Percentiles rank a stretch among this genome's conserved stretches.
phyloP scores from a whole-genome alignment of 73 alveolate genomes.

The Paramecium pentaurelia region DNA sequence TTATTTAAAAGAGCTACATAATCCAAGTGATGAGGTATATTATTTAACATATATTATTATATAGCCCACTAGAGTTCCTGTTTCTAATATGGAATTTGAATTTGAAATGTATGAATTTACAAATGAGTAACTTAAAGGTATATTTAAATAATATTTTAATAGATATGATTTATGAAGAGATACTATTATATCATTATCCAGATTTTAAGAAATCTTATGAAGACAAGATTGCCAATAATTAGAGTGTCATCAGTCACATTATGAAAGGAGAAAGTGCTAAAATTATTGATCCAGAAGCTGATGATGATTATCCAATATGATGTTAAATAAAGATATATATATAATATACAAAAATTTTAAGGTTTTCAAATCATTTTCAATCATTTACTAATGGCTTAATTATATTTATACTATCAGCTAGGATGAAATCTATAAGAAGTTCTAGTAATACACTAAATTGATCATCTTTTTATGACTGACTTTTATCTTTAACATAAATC shows the following conservation, averaged over 20 bases:
- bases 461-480: background rate
- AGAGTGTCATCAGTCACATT: slow-evolving; percentile 56
- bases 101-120: slow-evolving; percentile 59
- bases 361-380: background rate
- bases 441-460: background rate
- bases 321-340: background rate
- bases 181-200: slow-evolving; percentile 53
- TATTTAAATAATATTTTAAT: background rate
- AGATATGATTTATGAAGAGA: slow-evolving; percentile 61
- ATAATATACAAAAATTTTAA: background rate
- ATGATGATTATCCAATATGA: slow-evolving; percentile 50
- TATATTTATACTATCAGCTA: background rate
- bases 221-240: slow-evolving; percentile 11
- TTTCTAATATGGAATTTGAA: slow-evolving; percentile 49
- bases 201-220: slow-evolving; percentile 50
- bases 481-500: background rate
- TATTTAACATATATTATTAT: background rate
- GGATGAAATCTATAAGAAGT: background rate
- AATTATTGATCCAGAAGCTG: slow-evolving; percentile 45
- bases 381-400: background rate
- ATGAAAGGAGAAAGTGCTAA: slow-evolving; percentile 50
- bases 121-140: slow-evolving; percentile 55
- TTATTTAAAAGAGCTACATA: slow-evolving; percentile 47
- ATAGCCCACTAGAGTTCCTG: slow-evolving; percentile 49
- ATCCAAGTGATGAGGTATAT: slow-evolving; percentile 54